phyloP scores from a whole-genome alignment of 148 eudicot species.

The Vaccinium corymbosum region DNA sequence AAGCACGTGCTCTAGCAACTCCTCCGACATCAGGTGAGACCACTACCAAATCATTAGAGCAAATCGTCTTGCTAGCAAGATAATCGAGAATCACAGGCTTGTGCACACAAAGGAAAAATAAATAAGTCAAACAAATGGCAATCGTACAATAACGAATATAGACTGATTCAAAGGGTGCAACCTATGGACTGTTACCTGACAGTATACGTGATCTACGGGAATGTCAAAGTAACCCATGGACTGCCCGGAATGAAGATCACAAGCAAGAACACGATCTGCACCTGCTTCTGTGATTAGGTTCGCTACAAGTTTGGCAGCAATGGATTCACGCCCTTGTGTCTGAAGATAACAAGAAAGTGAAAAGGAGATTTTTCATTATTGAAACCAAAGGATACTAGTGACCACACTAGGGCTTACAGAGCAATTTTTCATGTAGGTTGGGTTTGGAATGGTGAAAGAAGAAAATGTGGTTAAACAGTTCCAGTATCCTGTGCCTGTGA shows the following conservation, averaged over 20 bases:
- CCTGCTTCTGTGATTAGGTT: slow-evolving; percentile 87
- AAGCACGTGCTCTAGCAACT: slow-evolving; percentile 96
- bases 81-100: slow-evolving; percentile 96
- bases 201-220: slow-evolving; percentile 90
- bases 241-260: slow-evolving; percentile 96
- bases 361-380: background rate
- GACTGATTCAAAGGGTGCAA: background rate
- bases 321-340: slow-evolving; percentile 98
- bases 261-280: slow-evolving; percentile 90
- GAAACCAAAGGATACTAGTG: background rate
- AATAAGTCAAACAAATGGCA: background rate
- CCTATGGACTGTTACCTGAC: slow-evolving; percentile 51
- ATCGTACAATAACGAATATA: background rate
- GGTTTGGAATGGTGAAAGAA: background rate
- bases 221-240: slow-evolving; percentile 97
- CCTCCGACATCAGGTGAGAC: slow-evolving; percentile 99
- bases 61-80: slow-evolving; percentile 85
- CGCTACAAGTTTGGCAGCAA: slow-evolving; percentile 93
- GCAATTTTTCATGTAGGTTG: background rate
- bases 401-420: background rate
- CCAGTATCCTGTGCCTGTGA: background rate
- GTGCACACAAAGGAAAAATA: slow-evolving; percentile 21
- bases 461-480: slow-evolving; percentile 9
- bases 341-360: slow-evolving; percentile 27
- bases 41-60: slow-evolving; percentile 77